These are phyloP conservation scores for Tolypocladium endophyticum DNA, from an alignment of 2,329 filamentous ascomycete genomes.

Conservation along the genomic window DNA sequence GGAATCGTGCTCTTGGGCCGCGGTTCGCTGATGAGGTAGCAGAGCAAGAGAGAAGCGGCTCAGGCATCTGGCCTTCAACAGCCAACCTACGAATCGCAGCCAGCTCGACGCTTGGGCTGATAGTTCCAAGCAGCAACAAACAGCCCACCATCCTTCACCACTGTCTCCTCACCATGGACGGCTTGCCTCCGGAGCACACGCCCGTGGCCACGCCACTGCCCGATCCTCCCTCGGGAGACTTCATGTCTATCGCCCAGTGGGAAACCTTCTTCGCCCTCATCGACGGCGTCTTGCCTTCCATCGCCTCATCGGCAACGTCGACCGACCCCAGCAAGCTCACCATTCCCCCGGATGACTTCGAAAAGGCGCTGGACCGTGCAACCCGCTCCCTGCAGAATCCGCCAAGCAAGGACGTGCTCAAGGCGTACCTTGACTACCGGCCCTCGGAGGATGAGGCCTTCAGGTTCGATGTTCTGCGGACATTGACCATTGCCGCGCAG, in stretches of 20 bases:
- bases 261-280: slow-evolving; percentile 40
- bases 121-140: not conserved
- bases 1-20: too few species aligned
- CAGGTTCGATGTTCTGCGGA: slow-evolving; percentile 34
- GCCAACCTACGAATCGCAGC: not conserved
- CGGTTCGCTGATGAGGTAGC: too few species aligned
- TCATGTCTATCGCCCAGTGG: slow-evolving; percentile 42
- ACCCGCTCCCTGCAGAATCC: slow-evolving; percentile 24
- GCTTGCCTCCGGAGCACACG: not conserved
- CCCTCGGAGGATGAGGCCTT: slow-evolving; percentile 43
- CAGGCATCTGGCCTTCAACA: not conserved
- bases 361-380: slow-evolving; percentile 29
- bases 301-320: slow-evolving; percentile 29
- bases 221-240: slow-evolving; percentile 17
- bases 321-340: slow-evolving; percentile 23
- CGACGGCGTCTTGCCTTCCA: slow-evolving; percentile 50
- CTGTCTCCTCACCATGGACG: not conserved
- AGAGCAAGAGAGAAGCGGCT: too few species aligned
- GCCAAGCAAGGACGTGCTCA: slow-evolving; percentile 32
- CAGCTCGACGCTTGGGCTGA: not conserved
- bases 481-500: slow-evolving; percentile 25
- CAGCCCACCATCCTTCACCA: not conserved
- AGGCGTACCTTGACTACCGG: slow-evolving; percentile 41
- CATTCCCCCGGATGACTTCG: slow-evolving; percentile 40
- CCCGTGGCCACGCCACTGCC: slow-evolving; percentile 12